Conservation (phyloP, 2,329 filamentous ascomycete species). For the Phialophora expanda region DNA sequence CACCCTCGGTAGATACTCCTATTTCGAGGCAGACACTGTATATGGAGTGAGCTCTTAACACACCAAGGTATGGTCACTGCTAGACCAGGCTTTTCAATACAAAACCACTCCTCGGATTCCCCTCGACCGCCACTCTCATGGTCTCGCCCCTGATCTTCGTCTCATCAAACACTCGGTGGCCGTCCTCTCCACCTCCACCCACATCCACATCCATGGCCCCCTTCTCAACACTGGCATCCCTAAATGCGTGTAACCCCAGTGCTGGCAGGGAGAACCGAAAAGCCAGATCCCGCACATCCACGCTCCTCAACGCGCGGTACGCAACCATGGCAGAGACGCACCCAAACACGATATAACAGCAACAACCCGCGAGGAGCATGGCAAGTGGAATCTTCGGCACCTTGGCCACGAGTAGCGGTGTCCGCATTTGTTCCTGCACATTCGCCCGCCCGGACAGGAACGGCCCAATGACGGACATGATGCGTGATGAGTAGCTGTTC, state of each 20-base stretch:
- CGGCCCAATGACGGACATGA: conserved; percentile 36
- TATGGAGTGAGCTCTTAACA: too few relatives aligned
- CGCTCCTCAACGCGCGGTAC: conserved; percentile 20
- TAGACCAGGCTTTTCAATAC: conserved; percentile 30
- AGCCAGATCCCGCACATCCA: conserved; percentile 32
- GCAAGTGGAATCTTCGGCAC: conserved; percentile 36
- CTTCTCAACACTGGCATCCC: conserved; percentile 23
- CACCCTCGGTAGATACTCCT: neutral
- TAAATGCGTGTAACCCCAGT: conserved; percentile 30
- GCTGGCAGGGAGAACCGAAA: conserved; percentile 31
- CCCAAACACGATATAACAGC: conserved; percentile 34
- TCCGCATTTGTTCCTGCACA: conserved; percentile 32
- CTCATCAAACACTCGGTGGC: conserved; percentile 29
- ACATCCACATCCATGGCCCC: conserved; percentile 12
- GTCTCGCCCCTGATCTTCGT: conserved; percentile 26
- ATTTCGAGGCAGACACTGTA: neutral
- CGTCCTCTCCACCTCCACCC: neutral
- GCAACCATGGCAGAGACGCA: conserved; percentile 21
- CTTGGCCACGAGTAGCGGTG: conserved; percentile 35
- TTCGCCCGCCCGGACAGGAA: conserved; percentile 33
- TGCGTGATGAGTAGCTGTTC: conserved; percentile 30
- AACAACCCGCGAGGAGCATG: conserved; percentile 32
- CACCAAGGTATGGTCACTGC: neutral
- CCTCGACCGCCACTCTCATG: conserved; percentile 30
- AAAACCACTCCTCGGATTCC: conserved; percentile 27